Base-by-base conservation (phyloP, 495 filamentous ascomycete genomes). In the Hypoxylon trugodes region DNA sequence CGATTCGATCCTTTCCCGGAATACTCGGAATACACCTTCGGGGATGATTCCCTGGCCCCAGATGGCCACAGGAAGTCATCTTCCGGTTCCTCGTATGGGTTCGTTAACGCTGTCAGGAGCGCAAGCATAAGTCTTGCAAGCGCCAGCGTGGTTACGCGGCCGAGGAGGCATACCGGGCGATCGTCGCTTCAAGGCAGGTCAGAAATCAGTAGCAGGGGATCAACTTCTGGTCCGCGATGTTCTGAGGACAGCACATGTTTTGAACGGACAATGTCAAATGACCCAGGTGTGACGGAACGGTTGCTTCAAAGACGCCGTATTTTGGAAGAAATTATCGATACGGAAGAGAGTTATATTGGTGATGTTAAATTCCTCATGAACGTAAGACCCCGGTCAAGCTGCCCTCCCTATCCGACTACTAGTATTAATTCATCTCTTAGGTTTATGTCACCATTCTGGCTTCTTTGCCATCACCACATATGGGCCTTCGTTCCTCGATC, bases 341-440 rank as follows among this genome's bases (percentile, higher is more conserved):
- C 92, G 0, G 95, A 98, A 74, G 89, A 93, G 68, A 87, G 90
- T 64, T 98, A 98, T 75, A 84, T 97, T 52, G 86, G 85, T 13
- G 94, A 96, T 60, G 73, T 98, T 48, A 91, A 90, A 66, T 89
- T 93, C 46, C 79, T 98, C 54, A 86, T 89, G 66, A 91, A 93
- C 71, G 95, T 96, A 59, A 33, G 77, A 35, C 10, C 21, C 13
- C 18, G 15, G 16, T 50, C 0, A 28, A 16, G 21, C 4, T 37
- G 21, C 28, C n/a, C n/a, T n/a, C n/a, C n/a, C n/a, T 19, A 18
- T 15, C 40, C 40, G 47, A 13, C 6, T 49, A 16, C 56, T 18
- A 46, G 32, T 6, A 15, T 53, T 65, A 21, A 33, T 51, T 48
- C 28, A 4, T 33, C 56, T 70, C 55, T 41, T 47, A 90, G 87